Evolutionary conservation across 129 eudicot genomes (phyloP), one percentile per base, ranked within the genome.

Genomic region (Oenanthe sinensis): DNA sequence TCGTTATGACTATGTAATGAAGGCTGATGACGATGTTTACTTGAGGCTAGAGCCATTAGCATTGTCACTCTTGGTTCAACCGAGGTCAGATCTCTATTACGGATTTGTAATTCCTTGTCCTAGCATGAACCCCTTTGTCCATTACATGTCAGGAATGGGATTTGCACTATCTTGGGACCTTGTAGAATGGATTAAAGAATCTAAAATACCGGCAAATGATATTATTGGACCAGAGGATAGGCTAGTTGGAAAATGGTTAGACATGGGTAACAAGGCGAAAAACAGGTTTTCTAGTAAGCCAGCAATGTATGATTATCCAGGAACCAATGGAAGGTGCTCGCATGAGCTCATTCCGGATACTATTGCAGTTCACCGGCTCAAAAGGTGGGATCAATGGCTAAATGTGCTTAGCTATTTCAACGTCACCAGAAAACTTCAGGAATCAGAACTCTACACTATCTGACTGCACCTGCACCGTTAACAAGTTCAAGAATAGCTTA

Each of bases 61-160:
- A 24, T 22, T 52, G 50, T 91, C 95, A 17, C 85, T 91, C 15
- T 77, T 81, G 8, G 85, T 89, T 69, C 83, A 84, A 6, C 91
- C 97, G 2, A 86, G 97, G 77, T 22, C 58, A 4, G 97, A 92
- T 74, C 63, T 86, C 79, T 92, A 90, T 81, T 88, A 88, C 42
- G 97, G 96, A 5, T 92, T 86, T 55, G 97, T 90, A 48, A 82
- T 92, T 69, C 96, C 97, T 37, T 92, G 97, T 81, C 89, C 84
- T 63, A 92, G 96, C 85, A 92, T 85, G 96, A 85, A 92, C 45
- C 97, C 95, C 4, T 92, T 83, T 40, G 84, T 85, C 74, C 75
- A 79, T 19, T 92, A 89, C 81, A 91, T 91, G 97, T 91, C 95
- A 2, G 97, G 97, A 74, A 91, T 91, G 97, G 97, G 94, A 17